Conservation (phyloP, 1,284 basidiomycete species). For the Heimioporus punctisporus region DNA sequence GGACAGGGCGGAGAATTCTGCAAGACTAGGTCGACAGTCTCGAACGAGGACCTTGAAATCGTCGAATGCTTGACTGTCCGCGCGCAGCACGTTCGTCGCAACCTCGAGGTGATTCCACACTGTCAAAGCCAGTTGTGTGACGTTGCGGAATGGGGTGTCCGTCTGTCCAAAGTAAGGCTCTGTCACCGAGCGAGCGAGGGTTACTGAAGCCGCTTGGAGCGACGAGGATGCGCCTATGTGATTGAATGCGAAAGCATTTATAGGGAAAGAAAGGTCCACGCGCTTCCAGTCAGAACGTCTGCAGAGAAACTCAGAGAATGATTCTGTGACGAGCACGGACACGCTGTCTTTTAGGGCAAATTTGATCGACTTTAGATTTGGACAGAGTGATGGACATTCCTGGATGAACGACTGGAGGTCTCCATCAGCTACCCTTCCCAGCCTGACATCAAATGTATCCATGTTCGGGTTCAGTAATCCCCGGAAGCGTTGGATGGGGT, state of each 20-base stretch:
- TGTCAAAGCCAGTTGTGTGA: neutral
- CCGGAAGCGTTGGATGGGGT: no score
- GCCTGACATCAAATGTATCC: neutral
- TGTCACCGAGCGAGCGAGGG: neutral
- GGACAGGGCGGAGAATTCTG: neutral
- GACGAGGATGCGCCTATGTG: neutral
- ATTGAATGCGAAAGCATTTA: neutral
- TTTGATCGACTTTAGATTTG: neutral
- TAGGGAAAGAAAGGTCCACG: neutral
- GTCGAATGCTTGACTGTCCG: constrained; percentile 1
- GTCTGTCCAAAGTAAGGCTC: neutral
- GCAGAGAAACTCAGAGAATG: neutral
- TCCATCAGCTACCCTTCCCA: neutral
- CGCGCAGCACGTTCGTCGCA: constrained; percentile 1
- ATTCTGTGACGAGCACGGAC: neutral
- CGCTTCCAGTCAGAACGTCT: neutral
- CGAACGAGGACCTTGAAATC: neutral
- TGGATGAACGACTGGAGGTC: no score
- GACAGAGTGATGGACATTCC: neutral
- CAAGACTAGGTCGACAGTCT: neutral
- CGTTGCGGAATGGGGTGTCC: constrained; percentile 2
- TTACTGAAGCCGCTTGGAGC: neutral
- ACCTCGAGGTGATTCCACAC: neutral
- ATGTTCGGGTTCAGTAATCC: neutral
- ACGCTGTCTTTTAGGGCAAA: neutral